A percentile compares a stretch with the other conserved stretches of the same genome.
Evolutionary conservation across 768 basidiomycete species (phyloP).

Genomic region (Boletus huronensis): DNA sequence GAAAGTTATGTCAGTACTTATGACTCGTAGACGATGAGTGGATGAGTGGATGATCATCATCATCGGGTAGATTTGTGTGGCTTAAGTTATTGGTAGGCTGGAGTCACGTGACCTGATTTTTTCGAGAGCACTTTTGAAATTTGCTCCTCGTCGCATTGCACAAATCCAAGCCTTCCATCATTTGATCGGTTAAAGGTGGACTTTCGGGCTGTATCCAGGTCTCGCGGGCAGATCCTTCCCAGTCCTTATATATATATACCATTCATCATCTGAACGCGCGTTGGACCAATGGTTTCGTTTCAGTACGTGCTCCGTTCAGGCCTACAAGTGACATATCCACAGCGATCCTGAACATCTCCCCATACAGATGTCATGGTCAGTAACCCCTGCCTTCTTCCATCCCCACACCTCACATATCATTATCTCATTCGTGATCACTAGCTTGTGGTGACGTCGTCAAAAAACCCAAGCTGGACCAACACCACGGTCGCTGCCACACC

Average conservation of each 20-base stretch:
- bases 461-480: constrained; percentile 90
- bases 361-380: constrained; percentile 67
- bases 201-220: not conserved
- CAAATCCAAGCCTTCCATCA: not conserved
- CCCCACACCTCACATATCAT: not conserved
- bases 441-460: constrained; percentile 86
- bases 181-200: not conserved
- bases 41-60: no score
- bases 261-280: not conserved
- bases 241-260: not conserved
- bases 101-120: not conserved
- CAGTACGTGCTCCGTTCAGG: constrained; percentile 44
- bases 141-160: not conserved
- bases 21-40: no score
- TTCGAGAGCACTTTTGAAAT: not conserved
- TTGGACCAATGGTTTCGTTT: constrained; percentile 63
- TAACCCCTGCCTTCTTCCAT: not conserved
- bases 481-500: constrained; percentile 53
- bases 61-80: no score
- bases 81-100: no score
- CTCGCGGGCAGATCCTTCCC: not conserved
- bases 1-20: no score
- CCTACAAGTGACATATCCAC: not conserved
- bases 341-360: not conserved
- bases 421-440: constrained; percentile 24